Evolutionary conservation across 352 stramenopile species (phyloP).

Genomic region (Pythium guiyangense): DNA sequence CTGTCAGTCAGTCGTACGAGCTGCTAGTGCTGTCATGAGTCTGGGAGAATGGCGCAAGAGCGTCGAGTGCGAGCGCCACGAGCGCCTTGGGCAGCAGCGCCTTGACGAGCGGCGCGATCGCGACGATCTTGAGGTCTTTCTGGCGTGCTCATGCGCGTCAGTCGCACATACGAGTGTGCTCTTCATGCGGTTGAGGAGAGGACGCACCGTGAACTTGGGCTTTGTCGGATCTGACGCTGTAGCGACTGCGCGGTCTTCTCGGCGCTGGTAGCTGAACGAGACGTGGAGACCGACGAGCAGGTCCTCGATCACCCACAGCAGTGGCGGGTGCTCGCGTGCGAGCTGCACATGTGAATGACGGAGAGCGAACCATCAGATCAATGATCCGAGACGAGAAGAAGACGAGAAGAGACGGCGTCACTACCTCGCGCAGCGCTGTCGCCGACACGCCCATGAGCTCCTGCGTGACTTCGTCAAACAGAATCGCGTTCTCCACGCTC

Average conservation of each 20-base stretch:
- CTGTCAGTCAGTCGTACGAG: no score
- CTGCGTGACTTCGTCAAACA: constrained; percentile 47
- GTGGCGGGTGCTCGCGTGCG: constrained; percentile 25
- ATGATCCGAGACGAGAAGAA: no score
- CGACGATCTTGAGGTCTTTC: constrained; percentile 43
- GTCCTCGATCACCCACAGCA: constrained; percentile 42
- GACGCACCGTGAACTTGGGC: constrained; percentile 24
- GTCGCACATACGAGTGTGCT: neutral
- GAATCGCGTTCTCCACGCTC: constrained; percentile 29
- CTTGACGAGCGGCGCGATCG: constrained; percentile 32
- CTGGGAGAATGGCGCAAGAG: constrained; percentile 17
- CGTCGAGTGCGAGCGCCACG: constrained; percentile 30
- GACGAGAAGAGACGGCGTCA: neutral
- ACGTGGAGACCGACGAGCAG: constrained; percentile 47
- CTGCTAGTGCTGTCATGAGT: neutral
- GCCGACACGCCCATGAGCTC: constrained; percentile 32
- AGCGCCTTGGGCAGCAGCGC: constrained; percentile 40
- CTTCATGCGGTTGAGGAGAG: no score
- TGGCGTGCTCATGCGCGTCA: constrained; percentile 3
- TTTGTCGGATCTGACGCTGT: constrained; percentile 4
- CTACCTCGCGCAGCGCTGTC: constrained; percentile 15
- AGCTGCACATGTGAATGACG: constrained; percentile 26
- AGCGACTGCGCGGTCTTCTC: constrained; percentile 15
- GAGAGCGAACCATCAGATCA: no score
- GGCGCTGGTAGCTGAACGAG: constrained; percentile 40